A percentile compares a stretch with the other conserved stretches of the same genome.
Conservation (phyloP, 2,329 filamentous ascomycete species). For the Aspergillus jensenii region DNA sequence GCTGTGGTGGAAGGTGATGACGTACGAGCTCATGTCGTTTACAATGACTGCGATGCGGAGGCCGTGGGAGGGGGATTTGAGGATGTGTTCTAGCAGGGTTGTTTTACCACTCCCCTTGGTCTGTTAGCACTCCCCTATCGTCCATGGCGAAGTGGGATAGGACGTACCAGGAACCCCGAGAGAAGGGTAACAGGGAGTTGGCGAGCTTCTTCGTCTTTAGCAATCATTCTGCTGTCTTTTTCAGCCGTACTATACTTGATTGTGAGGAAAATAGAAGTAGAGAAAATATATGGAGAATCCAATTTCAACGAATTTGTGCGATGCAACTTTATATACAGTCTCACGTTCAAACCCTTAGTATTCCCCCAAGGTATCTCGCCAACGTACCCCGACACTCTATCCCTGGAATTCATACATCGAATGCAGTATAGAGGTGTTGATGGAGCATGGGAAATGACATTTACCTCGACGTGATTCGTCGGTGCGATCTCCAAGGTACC, state of each 20-base stretch:
- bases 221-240: background rate
- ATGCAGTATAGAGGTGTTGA: background rate
- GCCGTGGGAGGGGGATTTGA: constrained; percentile 63
- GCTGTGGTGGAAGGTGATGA: background rate
- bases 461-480: background rate
- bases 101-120: constrained; percentile 67
- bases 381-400: background rate
- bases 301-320: background rate
- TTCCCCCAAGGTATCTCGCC: constrained; percentile 4
- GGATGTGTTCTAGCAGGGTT: constrained; percentile 67
- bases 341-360: background rate
- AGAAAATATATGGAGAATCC: too few relatives aligned
- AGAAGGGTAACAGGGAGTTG: constrained; percentile 59
- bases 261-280: background rate
- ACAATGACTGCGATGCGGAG: constrained; percentile 70
- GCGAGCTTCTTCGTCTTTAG: background rate
- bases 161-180: constrained; percentile 57
- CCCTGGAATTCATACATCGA: background rate
- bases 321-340: background rate
- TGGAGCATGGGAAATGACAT: background rate
- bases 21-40: constrained; percentile 66
- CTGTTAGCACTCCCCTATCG: background rate
- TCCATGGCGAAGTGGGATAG: background rate
- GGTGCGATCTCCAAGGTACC: constrained; percentile 1
- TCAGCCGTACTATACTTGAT: too few relatives aligned